phyloP scores from a whole-genome alignment of 352 stramenopile genomes.

The Globisporangium canariense region DNA sequence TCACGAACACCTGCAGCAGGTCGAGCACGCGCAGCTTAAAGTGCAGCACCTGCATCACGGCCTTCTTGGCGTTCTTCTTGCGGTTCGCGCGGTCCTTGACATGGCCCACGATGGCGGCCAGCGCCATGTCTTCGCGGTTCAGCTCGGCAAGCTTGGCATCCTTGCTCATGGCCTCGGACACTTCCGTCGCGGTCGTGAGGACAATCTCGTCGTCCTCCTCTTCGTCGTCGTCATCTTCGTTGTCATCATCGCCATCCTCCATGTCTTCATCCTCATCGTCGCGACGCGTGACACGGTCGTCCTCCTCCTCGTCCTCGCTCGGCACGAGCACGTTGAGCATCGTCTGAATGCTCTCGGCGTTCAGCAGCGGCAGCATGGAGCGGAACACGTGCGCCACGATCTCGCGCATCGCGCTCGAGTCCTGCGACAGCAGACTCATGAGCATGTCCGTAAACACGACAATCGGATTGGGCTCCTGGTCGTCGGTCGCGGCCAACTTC shows the following conservation, averaged over 20 bases:
- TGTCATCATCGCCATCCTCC: conserved; percentile 38
- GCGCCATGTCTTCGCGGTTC: conserved; percentile 72
- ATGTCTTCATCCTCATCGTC: conserved; percentile 27
- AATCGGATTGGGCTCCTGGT: conserved; percentile 41
- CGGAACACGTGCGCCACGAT: conserved; percentile 83
- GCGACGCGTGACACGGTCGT: conserved; percentile 23
- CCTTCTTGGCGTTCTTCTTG: conserved; percentile 74
- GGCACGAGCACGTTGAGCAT: conserved; percentile 70
- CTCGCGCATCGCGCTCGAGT: conserved; percentile 81
- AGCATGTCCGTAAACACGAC: conserved; percentile 82
- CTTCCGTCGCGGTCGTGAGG: conserved; percentile 50
- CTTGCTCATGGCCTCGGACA: conserved; percentile 63
- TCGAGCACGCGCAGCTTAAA: conserved; percentile 86
- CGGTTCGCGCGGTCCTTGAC: conserved; percentile 66
- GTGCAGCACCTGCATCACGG: conserved; percentile 68
- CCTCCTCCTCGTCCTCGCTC: conserved; percentile 26
- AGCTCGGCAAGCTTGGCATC: conserved; percentile 65
- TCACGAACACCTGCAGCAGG: conserved; percentile 69
- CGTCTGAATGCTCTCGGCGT: conserved; percentile 52
- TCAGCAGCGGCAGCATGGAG: conserved; percentile 66
- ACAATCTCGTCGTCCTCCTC: conserved; percentile 60
- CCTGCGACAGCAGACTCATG: conserved; percentile 75
- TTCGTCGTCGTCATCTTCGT: conserved; percentile 31
- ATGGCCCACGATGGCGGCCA: conserved; percentile 77
- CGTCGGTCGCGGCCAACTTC: conserved; percentile 29